Conservation (phyloP, 345 rosid genomes). For the Salix brachista region DNA sequence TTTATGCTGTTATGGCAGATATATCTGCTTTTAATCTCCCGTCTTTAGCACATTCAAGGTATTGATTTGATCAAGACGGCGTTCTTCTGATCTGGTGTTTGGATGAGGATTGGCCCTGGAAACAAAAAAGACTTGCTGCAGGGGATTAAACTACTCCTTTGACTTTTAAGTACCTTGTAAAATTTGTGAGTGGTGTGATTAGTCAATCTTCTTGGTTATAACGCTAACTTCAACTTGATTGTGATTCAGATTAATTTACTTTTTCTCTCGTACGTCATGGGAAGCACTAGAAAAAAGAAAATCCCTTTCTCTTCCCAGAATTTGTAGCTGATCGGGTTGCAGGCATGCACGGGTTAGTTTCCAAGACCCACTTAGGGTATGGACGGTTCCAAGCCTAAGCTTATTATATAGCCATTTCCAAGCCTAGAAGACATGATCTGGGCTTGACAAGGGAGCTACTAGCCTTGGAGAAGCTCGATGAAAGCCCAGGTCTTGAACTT, state of each 20-base stretch:
- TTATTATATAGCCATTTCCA: too few species aligned
- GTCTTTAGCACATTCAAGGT: too few species aligned
- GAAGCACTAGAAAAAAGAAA: neutral
- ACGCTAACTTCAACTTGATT: neutral
- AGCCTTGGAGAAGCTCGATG: too few species aligned
- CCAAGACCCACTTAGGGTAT: too few species aligned
- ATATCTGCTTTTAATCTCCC: neutral
- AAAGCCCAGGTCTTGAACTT: too few species aligned
- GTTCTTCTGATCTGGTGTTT: neutral
- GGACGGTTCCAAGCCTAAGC: too few species aligned
- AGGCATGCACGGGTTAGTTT: neutral
- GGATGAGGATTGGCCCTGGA: neutral
- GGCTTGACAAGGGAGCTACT: too few species aligned
- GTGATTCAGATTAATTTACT: neutral
- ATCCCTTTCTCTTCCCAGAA: neutral
- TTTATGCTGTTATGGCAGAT: neutral
- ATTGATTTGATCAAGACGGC: neutral
- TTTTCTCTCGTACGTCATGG: neutral
- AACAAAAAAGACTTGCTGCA: neutral
- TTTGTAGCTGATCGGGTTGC: neutral
- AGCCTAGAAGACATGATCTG: too few species aligned
- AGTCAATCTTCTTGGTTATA: neutral
- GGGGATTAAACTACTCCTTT: neutral
- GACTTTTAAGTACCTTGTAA: neutral
- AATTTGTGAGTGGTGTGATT: neutral